Percentiles rank a stretch among this genome's conserved stretches.
These are phyloP conservation scores for Sphaerulina musiva DNA, from an alignment of 2,329 filamentous ascomycete genomes.

Conservation along the genomic window DNA sequence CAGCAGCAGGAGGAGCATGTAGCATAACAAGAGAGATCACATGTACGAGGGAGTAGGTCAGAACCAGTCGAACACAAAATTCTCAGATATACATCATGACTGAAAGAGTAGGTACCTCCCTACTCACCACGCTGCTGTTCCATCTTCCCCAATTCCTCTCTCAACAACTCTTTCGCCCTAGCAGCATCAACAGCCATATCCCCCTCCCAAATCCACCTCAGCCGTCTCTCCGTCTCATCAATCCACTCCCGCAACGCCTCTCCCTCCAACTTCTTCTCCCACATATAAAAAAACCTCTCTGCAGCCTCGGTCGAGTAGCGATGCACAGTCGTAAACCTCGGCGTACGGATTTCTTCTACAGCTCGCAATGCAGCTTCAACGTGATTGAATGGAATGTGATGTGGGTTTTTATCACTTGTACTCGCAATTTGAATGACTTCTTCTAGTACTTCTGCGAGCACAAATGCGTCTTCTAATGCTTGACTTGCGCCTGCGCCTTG, in stretches of 20 bases:
- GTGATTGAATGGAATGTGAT: background rate
- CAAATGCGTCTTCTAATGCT: conserved; percentile 51
- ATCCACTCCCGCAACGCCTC: conserved; percentile 20
- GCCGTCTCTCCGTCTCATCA: conserved; percentile 11
- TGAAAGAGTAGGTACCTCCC: too few relatives aligned
- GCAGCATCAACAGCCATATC: conserved; percentile 23
- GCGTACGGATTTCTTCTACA: conserved; percentile 18
- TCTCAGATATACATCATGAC: too few relatives aligned
- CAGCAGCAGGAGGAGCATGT: too few relatives aligned
- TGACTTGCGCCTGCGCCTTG: conserved; percentile 55
- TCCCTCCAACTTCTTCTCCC: conserved; percentile 15
- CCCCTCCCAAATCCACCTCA: conserved; percentile 25
- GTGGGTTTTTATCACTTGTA: too few relatives aligned
- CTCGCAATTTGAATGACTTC: too few relatives aligned
- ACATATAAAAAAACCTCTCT: conserved; percentile 16
- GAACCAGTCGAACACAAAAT: conserved; percentile 23
- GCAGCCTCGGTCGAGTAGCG: conserved; percentile 18
- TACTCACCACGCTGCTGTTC: background rate
- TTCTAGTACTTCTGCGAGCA: conserved; percentile 26
- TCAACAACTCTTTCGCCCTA: conserved; percentile 13
- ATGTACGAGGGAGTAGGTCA: conserved; percentile 17
- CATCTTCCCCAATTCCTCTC: background rate
- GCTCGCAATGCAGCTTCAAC: conserved; percentile 19
- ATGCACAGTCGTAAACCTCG: conserved; percentile 18
- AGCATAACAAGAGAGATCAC: conserved; percentile 16